These are phyloP conservation scores for Trametes maxima DNA, from an alignment of 768 basidiomycete genomes.

Conservation along the genomic window DNA sequence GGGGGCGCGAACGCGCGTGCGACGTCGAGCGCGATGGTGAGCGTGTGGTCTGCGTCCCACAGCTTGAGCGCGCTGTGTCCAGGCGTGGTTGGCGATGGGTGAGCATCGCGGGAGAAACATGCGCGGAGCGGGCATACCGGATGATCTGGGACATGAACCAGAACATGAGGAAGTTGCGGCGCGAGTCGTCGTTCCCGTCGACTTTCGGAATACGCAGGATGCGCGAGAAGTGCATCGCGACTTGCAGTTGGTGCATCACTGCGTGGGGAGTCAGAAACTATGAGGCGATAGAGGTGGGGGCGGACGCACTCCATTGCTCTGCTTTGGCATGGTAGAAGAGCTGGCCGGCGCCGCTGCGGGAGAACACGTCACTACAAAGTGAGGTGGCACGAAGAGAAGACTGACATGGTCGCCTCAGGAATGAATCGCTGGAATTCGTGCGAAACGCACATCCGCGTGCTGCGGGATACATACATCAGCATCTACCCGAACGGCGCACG, in stretches of 20 bases:
- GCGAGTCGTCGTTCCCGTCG: conserved; percentile 46
- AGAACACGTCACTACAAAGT: conserved; percentile 38
- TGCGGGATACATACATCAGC: conserved; percentile 29
- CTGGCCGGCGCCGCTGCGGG: conserved; percentile 26
- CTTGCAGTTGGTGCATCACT: conserved; percentile 63
- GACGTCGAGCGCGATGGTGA: conserved; percentile 61
- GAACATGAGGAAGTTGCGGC: conserved; percentile 69
- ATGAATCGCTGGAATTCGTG: conserved; percentile 69
- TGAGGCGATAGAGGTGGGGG: neutral
- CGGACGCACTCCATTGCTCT: conserved; percentile 31
- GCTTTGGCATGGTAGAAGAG: conserved; percentile 30
- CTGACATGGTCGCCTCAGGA: conserved; percentile 59
- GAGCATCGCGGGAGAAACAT: neutral
- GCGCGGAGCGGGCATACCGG: conserved; percentile 41
- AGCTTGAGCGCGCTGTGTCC: conserved; percentile 43
- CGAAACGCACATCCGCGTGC: conserved; percentile 69
- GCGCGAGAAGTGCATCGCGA: conserved; percentile 59
- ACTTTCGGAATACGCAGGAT: conserved; percentile 63
- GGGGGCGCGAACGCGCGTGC: conserved; percentile 63
- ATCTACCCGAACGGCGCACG: neutral
- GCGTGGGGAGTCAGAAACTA: neutral
- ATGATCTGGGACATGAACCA: conserved; percentile 77
- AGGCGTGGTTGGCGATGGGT: neutral
- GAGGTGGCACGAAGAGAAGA: conserved; percentile 3
- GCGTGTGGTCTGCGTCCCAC: conserved; percentile 61